These are phyloP conservation scores for Bisporella sp. DNA, from an alignment of 2,329 filamentous ascomycete species.

Conservation along the genomic window DNA sequence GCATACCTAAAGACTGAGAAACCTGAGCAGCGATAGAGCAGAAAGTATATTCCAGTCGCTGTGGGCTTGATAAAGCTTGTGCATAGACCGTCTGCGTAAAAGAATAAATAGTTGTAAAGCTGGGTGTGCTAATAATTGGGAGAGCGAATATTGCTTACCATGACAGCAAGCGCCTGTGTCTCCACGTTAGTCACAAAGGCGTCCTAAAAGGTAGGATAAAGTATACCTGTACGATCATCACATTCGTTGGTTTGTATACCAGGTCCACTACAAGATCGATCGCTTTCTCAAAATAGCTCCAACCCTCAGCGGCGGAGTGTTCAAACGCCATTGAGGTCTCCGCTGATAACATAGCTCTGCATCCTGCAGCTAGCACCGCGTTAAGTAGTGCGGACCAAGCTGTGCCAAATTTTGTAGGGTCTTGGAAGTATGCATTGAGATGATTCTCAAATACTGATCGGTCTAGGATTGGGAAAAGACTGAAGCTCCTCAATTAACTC, in stretches of 20 bases:
- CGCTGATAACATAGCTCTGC: neutral
- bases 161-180: neutral
- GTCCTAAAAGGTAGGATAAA: neutral
- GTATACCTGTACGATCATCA: neutral
- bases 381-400: neutral
- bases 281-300: conserved; percentile 15
- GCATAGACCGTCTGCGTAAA: too few species aligned
- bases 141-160: neutral
- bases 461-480: too few species aligned
- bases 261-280: conserved; percentile 8
- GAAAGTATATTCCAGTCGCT: too few species aligned
- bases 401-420: too few species aligned
- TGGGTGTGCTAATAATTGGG: too few species aligned
- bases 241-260: conserved; percentile 3
- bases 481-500: too few species aligned
- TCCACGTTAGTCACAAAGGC: neutral
- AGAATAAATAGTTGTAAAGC: too few species aligned
- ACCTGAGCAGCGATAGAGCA: too few species aligned
- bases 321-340: neutral
- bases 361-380: neutral
- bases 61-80: too few species aligned
- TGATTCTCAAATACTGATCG: too few species aligned
- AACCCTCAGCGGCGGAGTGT: neutral
- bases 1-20: too few species aligned
- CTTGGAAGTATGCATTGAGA: too few species aligned